Percentiles rank a stretch among this genome's conserved stretches.
phyloP scores from a whole-genome alignment of 2,329 filamentous ascomycete genomes.

The Sporothrix sp. region DNA sequence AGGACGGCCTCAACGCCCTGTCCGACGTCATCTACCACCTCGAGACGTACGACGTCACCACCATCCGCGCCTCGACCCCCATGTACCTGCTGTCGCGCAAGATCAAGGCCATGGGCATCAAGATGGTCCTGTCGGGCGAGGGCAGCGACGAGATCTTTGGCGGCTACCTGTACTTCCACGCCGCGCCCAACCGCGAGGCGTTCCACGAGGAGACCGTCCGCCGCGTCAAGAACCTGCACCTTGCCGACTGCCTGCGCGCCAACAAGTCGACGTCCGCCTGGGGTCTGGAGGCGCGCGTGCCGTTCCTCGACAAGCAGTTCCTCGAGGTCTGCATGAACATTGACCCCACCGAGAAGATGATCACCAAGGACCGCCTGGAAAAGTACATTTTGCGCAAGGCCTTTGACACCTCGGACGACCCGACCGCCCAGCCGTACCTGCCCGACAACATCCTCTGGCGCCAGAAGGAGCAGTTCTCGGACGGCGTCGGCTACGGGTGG shows the following conservation, averaged over 20 bases:
- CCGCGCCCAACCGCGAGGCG: slow-evolving; percentile 78
- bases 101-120: slow-evolving; percentile 98
- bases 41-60: slow-evolving; percentile 96
- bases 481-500: slow-evolving; percentile 98
- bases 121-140: slow-evolving; percentile 98
- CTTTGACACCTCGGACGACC: slow-evolving; percentile 87
- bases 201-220: slow-evolving; percentile 94
- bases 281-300: slow-evolving; percentile 95
- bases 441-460: slow-evolving; percentile 93
- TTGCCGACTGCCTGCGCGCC: slow-evolving; percentile 91
- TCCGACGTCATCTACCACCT: slow-evolving; percentile 98
- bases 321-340: slow-evolving; percentile 88
- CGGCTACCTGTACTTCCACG: slow-evolving; percentile 97
- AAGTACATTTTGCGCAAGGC: slow-evolving; percentile 98
- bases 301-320: slow-evolving; percentile 97
- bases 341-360: slow-evolving; percentile 92
- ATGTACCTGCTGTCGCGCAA: slow-evolving; percentile 98
- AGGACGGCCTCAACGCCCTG: slow-evolving; percentile 92
- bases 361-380: slow-evolving; percentile 78
- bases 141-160: slow-evolving; percentile 98
- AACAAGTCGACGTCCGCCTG: slow-evolving; percentile 99
- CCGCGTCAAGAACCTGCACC: slow-evolving; percentile 90
- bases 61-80: slow-evolving; percentile 93
- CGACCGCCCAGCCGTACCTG: slow-evolving; percentile 73
- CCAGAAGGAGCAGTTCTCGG: slow-evolving; percentile 99